Evolutionary conservation across 257 asterid genomes (phyloP).

Genomic region (Solanum sejunctum): DNA sequence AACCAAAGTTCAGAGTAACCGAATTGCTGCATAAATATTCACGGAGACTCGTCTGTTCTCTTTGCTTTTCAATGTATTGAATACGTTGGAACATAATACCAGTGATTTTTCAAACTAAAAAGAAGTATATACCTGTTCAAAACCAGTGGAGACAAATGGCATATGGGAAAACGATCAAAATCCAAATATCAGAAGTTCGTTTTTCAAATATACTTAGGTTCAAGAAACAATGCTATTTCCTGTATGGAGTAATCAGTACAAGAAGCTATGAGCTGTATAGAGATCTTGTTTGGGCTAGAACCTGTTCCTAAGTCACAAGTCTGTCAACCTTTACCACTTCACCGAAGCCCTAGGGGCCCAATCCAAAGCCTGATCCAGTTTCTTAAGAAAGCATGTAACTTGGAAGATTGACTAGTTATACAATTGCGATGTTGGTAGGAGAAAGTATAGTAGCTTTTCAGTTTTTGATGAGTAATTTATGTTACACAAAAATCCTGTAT

Average conservation of each 20-base stretch:
- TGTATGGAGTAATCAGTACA: background rate
- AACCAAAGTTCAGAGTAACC: background rate
- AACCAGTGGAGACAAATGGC: background rate
- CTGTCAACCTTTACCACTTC: background rate
- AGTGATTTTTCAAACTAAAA: background rate
- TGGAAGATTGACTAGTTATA: background rate
- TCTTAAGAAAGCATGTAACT: background rate
- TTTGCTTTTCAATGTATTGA: background rate
- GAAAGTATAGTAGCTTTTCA: background rate
- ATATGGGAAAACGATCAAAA: background rate
- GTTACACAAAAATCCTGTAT: background rate
- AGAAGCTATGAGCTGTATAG: background rate
- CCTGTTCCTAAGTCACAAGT: background rate
- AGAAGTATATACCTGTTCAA: background rate
- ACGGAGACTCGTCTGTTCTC: background rate
- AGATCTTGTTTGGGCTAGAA: background rate
- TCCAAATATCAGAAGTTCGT: background rate
- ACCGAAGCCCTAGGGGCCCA: background rate
- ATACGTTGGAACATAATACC: background rate
- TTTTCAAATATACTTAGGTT: background rate
- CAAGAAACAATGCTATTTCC: background rate
- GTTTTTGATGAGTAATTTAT: background rate
- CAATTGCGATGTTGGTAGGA: background rate
- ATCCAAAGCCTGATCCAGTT: background rate
- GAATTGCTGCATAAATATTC: background rate